Conservation (phyloP, 495 filamentous ascomycete species). For the Aspergillus olivimuriae region DNA sequence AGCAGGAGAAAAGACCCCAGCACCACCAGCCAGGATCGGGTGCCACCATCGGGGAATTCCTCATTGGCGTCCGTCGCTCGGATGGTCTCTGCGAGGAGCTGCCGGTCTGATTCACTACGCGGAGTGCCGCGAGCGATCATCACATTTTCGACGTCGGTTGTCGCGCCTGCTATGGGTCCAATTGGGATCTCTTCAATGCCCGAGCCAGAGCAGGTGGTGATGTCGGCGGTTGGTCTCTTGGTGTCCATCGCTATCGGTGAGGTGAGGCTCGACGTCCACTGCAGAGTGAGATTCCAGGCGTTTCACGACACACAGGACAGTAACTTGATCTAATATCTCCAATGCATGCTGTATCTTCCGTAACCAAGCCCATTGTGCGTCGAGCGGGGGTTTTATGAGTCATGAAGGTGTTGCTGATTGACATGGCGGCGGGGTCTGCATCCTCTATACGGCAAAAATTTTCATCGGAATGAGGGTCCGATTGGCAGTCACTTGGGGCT, state of each 20-base stretch:
- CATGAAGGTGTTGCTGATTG: not conserved
- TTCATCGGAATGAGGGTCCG: not conserved
- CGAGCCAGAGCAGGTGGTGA: too few relatives aligned
- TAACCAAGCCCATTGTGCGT: not conserved
- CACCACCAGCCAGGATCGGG: conserved; percentile 56
- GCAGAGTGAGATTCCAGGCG: too few relatives aligned
- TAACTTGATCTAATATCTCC: too few relatives aligned
- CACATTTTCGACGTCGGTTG: not conserved
- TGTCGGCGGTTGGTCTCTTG: too few relatives aligned
- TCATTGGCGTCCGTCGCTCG: conserved; percentile 7
- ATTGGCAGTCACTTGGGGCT: too few relatives aligned
- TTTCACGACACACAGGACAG: too few relatives aligned
- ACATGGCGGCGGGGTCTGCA: not conserved
- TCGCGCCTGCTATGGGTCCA: too few relatives aligned
- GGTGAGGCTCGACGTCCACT: too few relatives aligned
- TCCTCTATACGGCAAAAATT: not conserved
- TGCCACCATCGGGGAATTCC: conserved; percentile 56
- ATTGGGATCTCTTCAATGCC: too few relatives aligned
- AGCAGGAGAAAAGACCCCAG: conserved; percentile 57
- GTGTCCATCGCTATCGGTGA: too few relatives aligned
- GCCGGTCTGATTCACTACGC: not conserved
- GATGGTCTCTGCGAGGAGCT: not conserved
- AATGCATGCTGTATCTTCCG: not conserved
- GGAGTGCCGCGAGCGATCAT: not conserved
- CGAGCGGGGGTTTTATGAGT: not conserved